phyloP scores from a whole-genome alignment of 441 rosid species.

The Geranium incanum region DNA sequence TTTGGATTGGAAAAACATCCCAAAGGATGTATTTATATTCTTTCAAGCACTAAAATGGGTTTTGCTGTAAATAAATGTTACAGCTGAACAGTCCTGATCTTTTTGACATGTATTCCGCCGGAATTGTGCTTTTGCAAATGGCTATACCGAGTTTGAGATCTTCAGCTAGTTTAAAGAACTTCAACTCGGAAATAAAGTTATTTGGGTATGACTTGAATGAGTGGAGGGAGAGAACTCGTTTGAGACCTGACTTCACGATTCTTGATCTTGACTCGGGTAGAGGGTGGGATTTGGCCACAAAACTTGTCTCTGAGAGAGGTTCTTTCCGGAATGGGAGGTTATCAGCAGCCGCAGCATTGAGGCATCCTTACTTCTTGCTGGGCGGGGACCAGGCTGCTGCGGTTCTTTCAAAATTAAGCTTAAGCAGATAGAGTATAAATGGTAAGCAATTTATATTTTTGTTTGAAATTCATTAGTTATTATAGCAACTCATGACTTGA shows the following conservation, averaged over 20 bases:
- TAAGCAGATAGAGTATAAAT: constrained; percentile 34
- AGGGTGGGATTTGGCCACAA: constrained; percentile 91
- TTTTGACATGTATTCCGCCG: constrained; percentile 84
- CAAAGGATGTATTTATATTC: neutral
- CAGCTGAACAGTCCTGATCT: constrained; percentile 95
- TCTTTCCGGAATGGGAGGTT: constrained; percentile 71
- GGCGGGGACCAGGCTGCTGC: constrained; percentile 92
- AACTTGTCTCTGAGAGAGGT: constrained; percentile 74
- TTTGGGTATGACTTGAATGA: constrained; percentile 54
- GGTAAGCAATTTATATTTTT: neutral
- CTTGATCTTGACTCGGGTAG: constrained; percentile 87
- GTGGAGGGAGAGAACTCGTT: constrained; percentile 67
- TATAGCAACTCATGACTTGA: neutral
- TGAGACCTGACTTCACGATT: constrained; percentile 64
- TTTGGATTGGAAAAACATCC: neutral
- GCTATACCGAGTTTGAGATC: constrained; percentile 73
- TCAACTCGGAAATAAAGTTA: constrained; percentile 59
- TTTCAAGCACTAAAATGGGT: constrained; percentile 15
- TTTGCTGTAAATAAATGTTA: constrained; percentile 21
- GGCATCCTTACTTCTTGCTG: constrained; percentile 91
- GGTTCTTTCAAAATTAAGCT: constrained; percentile 69
- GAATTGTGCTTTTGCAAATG: constrained; percentile 89
- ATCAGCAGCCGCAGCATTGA: constrained; percentile 83
- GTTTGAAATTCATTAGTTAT: neutral
- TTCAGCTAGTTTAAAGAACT: constrained; percentile 63